Conservation (phyloP, 352 stramenopile species). For the Globisporangium spiculum region DNA sequence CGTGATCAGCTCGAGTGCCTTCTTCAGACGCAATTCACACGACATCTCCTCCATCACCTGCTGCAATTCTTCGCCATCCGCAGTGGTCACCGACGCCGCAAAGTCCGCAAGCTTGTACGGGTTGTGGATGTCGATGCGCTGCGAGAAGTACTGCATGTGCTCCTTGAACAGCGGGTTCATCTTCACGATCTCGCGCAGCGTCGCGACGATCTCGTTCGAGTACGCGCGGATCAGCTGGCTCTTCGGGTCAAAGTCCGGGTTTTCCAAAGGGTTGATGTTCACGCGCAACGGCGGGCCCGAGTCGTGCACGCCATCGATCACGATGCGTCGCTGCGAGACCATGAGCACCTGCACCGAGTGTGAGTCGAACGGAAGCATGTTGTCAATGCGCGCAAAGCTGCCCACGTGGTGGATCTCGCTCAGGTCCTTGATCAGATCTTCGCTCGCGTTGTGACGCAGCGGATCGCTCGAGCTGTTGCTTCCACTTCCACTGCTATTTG, state of each 20-base stretch:
- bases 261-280: constrained; percentile 72
- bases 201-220: constrained; percentile 97
- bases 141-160: constrained; percentile 96
- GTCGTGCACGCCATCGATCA: constrained; percentile 75
- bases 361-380: constrained; percentile 80
- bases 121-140: constrained; percentile 94
- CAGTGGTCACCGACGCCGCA: constrained; percentile 93
- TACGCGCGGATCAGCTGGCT: constrained; percentile 94
- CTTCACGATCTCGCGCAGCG: constrained; percentile 95
- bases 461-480: constrained; percentile 23
- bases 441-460: constrained; percentile 31
- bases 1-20: constrained; percentile 95
- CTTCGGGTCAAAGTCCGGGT: constrained; percentile 63
- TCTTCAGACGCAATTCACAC: constrained; percentile 93
- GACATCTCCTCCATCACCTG: constrained; percentile 95
- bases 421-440: constrained; percentile 91
- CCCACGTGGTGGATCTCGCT: constrained; percentile 94
- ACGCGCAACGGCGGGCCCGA: constrained; percentile 55
- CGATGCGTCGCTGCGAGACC: constrained; percentile 87
- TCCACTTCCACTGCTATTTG: not conserved
- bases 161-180: constrained; percentile 98
- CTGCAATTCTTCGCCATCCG: constrained; percentile 91
- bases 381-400: constrained; percentile 95
- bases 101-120: constrained; percentile 98
- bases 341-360: constrained; percentile 82